These are phyloP conservation scores for Paecilomyces variotii DNA, from an alignment of 2,329 filamentous ascomycete species.

Conservation along the genomic window DNA sequence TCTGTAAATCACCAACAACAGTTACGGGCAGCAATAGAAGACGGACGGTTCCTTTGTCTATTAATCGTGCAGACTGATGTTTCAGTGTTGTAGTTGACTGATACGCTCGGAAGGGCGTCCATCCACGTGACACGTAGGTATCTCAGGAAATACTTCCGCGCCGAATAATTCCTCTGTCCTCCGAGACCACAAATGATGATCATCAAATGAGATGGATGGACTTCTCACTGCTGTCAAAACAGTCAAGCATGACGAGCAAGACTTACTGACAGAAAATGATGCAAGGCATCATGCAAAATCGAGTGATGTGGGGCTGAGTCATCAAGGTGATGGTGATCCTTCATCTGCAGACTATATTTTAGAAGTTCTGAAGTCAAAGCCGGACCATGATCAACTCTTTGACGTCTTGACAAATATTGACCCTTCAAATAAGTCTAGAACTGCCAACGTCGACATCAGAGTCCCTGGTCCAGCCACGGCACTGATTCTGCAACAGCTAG, in stretches of 20 bases:
- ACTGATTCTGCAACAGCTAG: constrained; percentile 66
- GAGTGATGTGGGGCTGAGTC: constrained; percentile 5
- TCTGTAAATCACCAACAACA: neutral
- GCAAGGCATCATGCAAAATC: constrained; percentile 2
- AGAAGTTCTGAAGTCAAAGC: constrained; percentile 32
- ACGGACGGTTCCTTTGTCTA: neutral
- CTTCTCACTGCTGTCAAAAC: constrained; percentile 34
- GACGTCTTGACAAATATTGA: constrained; percentile 27
- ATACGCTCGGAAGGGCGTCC: neutral
- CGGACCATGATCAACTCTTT: constrained; percentile 25
- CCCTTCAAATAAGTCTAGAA: constrained; percentile 17
- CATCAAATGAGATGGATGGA: constrained; percentile 24
- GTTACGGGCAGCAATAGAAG: neutral
- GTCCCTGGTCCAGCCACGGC: constrained; percentile 60
- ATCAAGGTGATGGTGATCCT: constrained; percentile 9
- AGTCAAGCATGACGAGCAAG: constrained; percentile 16
- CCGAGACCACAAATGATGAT: neutral
- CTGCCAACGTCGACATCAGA: constrained; percentile 45
- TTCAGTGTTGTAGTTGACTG: neutral
- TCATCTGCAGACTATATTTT: constrained; percentile 26
- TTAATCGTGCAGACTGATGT: neutral
- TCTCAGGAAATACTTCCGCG: neutral
- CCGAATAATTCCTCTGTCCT: neutral
- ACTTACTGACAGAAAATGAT: constrained; percentile 10
- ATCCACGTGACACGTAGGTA: neutral